Evolutionary conservation across 2,329 filamentous ascomycete species (phyloP).

Genomic region (Trematosphaeria pertusa): DNA sequence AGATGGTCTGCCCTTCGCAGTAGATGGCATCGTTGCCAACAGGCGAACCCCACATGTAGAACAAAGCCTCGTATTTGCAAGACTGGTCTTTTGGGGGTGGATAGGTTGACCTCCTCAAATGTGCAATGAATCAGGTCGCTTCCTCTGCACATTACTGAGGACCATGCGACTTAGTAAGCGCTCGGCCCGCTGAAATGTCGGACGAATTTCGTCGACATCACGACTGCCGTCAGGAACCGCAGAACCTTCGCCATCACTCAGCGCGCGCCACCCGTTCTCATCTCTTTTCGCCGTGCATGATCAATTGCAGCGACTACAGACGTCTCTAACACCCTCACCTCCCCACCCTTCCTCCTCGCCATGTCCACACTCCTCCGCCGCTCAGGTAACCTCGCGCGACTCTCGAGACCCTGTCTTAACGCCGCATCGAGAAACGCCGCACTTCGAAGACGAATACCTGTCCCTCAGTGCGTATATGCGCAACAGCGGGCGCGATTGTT

Average conservation of each 20-base stretch:
- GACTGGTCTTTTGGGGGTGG: no score
- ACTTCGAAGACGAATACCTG: constrained; percentile 45
- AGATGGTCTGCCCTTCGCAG: no score
- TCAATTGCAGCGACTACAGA: no score
- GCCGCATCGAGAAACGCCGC: constrained; percentile 57
- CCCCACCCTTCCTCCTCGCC: constrained; percentile 43
- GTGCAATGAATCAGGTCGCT: no score
- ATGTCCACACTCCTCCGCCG: constrained; percentile 74
- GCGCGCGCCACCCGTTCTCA: constrained; percentile 6
- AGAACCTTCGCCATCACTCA: constrained; percentile 15
- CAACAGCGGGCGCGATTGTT: constrained; percentile 53
- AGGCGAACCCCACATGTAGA: no score
- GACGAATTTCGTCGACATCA: constrained; percentile 16
- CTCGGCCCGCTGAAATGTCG: constrained; percentile 4
- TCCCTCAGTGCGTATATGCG: constrained; percentile 53
- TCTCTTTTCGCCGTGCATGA: no score
- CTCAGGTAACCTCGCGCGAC: constrained; percentile 69
- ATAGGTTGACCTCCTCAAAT: no score
- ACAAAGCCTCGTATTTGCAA: no score
- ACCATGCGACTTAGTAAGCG: no score
- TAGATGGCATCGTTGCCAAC: no score
- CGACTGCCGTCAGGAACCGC: constrained; percentile 4
- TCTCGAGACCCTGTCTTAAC: constrained; percentile 64
- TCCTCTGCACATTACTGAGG: no score
- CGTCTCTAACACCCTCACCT: constrained; percentile 17